Base-by-base conservation (phyloP, 75 land plant species). In the Picea sitchensis region DNA sequence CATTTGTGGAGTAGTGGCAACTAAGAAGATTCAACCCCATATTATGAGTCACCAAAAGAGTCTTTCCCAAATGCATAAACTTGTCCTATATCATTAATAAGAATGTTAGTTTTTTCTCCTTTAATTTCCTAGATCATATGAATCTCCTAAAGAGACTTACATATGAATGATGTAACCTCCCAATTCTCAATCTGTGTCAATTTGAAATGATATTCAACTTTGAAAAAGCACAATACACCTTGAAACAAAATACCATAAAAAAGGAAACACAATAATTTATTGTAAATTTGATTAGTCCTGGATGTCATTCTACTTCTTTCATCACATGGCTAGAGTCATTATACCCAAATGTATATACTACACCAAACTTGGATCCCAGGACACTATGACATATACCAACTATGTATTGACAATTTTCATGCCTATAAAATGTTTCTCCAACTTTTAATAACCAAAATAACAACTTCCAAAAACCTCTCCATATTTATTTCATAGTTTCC, bases 321-420 rank as follows among this genome's bases (percentile, higher is more conserved):
- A 90, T 83, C 61, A 95, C 97, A 86, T 87, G 91, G 26, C 95
- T 95, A 9, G 87, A 89, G 76, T 79, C 85, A 65, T 92, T 94
- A 9, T 93, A 91, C 3, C 97, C 97, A 83, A 92, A 94, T 3
- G 95, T 79, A 65, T 89, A 94, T 41, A 90, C 87, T 5, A 81
- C 72, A 58, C 93, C 95, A 34, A 76, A 83, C 6, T 86, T 79
- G 21, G 93, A 92, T 59, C 92, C 91, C 60, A 86, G 92, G 58
- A 94, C 86, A 76, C 96, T 94, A 76, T 94, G 94, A 60, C 96
- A 91, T 23, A 94, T 91, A 26, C 94, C 94, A 13, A 94, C 96
- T 61, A 94, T 90, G 47, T 92, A 94, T 80, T 92, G 92, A 14
- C 80, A 90, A 51, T 88, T 90, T 77, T 90, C 94, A 73, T 91